phyloP scores from a whole-genome alignment of 2,329 filamentous ascomycete genomes.

The Fusarium pilosicola region DNA sequence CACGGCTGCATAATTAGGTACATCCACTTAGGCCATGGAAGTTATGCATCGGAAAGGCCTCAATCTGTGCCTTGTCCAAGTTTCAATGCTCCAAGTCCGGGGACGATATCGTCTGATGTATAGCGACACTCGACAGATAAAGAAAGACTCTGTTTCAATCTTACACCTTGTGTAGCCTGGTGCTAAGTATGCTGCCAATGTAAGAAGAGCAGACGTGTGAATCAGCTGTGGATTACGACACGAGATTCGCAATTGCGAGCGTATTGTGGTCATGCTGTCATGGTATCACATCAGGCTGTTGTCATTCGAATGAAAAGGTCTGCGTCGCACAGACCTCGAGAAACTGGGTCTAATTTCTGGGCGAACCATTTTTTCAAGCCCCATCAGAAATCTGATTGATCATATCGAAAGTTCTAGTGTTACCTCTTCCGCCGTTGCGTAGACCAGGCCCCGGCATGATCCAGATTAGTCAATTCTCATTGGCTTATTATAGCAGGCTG shows the following conservation, averaged over 20 bases:
- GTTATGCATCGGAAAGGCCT: too few species aligned
- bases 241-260: not conserved
- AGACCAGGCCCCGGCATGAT: not conserved
- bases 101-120: too few species aligned
- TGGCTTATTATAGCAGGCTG: not conserved
- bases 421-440: not conserved
- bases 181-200: too few species aligned
- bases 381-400: not conserved
- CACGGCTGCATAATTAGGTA: too few species aligned
- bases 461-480: not conserved
- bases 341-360: not conserved
- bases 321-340: not conserved
- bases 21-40: too few species aligned
- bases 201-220: too few species aligned
- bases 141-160: too few species aligned
- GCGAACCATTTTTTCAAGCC: not conserved
- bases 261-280: not conserved
- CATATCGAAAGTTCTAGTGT: too few species aligned
- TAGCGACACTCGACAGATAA: accelerated
- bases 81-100: too few species aligned
- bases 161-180: too few species aligned
- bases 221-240: not conserved
- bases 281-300: not conserved
- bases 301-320: not conserved
- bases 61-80: too few species aligned